Conservation (phyloP, 352 stramenopile genomes). For the Hyaloperonospora brassicae region DNA sequence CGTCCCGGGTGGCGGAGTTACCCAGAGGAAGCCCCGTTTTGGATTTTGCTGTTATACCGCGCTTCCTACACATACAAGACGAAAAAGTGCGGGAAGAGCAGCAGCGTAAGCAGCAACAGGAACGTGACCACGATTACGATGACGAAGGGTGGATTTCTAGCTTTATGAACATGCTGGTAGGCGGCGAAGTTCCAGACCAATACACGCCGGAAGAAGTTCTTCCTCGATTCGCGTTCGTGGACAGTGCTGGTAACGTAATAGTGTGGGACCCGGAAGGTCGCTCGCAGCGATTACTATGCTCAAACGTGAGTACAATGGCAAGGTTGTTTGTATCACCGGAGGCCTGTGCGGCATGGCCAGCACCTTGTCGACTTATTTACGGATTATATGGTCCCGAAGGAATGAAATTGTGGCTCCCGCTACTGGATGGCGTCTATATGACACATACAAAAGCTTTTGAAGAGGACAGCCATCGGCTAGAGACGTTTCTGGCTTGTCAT, state of each 20-base stretch:
- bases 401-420: conserved; percentile 67
- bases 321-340: conserved; percentile 37
- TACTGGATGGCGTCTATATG: conserved; percentile 73
- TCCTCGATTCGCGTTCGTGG: conserved; percentile 55
- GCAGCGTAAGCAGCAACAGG: conserved; percentile 23
- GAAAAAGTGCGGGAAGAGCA: conserved; percentile 30
- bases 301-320: conserved; percentile 57
- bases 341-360: conserved; percentile 45
- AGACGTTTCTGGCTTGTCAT: conserved; percentile 70
- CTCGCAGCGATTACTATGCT: conserved; percentile 53
- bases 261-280: conserved; percentile 73
- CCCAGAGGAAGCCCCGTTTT: conserved; percentile 17
- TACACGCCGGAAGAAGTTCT: conserved; percentile 63
- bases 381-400: conserved; percentile 67
- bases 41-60: conserved; percentile 49
- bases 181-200: conserved; percentile 60
- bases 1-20: conserved; percentile 24
- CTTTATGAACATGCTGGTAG: conserved; percentile 50
- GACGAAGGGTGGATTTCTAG: conserved; percentile 55
- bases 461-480: conserved; percentile 32
- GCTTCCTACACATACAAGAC: conserved; percentile 48
- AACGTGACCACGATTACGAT: conserved; percentile 38
- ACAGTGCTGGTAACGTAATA: conserved; percentile 47
- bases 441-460: conserved; percentile 51
- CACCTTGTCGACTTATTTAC: conserved; percentile 52